phyloP scores from a whole-genome alignment of 2,329 filamentous ascomycete genomes.

The Myriosclerotinia duriaeana region DNA sequence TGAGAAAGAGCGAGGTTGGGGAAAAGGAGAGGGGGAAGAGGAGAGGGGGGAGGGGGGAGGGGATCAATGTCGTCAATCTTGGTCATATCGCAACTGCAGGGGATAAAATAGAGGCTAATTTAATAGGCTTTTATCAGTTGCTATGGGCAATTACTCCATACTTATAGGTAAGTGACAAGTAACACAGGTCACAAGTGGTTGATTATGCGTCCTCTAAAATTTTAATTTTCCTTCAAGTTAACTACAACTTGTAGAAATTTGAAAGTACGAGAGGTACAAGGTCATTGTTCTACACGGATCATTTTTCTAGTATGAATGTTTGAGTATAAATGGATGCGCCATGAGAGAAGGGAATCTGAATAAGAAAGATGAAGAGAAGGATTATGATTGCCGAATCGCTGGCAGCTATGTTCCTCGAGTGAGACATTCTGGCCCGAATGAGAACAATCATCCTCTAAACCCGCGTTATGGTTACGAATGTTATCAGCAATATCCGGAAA shows the following conservation, averaged over 20 bases:
- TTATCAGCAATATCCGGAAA: not conserved
- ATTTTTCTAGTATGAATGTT: not conserved
- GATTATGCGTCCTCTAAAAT: too few species aligned
- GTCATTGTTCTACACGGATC: not conserved
- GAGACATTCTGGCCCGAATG: not conserved
- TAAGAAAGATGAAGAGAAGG: not conserved
- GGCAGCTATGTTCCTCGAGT: not conserved
- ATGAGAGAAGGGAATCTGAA: not conserved
- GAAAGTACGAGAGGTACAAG: not conserved
- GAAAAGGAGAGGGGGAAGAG: not conserved
- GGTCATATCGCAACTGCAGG: not conserved
- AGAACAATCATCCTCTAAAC: not conserved
- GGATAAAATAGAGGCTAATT: constrained; percentile 15
- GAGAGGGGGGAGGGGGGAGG: not conserved
- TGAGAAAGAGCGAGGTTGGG: constrained; percentile 8
- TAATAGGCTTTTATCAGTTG: constrained; percentile 7
- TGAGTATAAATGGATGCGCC: not conserved
- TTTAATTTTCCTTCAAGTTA: not conserved
- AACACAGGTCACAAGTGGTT: not conserved
- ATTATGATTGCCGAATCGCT: not conserved
- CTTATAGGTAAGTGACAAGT: not conserved
- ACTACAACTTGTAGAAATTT: not conserved
- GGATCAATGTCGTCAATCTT: constrained; percentile 7
- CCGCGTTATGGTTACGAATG: not conserved
- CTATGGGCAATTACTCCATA: not conserved